phyloP scores from a whole-genome alignment of 192 early-diverging fungal genomes.

The Jimgerdemannia lactiflua region DNA sequence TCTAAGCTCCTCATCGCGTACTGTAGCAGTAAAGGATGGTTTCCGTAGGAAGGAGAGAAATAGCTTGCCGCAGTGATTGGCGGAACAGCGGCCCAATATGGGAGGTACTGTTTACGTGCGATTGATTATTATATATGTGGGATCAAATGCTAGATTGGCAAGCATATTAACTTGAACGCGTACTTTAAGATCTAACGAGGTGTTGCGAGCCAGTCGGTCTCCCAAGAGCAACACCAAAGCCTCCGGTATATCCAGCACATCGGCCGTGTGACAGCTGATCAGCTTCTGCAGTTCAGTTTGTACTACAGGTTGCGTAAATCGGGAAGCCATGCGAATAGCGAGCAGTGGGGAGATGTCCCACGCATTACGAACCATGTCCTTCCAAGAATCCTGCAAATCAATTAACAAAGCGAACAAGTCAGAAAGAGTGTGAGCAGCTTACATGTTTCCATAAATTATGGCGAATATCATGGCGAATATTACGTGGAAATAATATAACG shows the following conservation, averaged over 20 bases:
- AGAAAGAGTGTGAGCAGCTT: no score
- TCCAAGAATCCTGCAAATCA: constrained; percentile 64
- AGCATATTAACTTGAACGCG: not conserved
- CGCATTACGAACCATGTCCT: constrained; percentile 66
- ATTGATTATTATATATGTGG: constrained; percentile 18
- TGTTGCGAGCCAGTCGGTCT: constrained; percentile 40
- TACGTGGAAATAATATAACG: no score
- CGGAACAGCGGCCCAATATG: constrained; percentile 89
- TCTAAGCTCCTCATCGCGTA: constrained; percentile 92
- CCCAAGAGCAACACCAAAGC: constrained; percentile 74
- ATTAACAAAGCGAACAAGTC: not conserved
- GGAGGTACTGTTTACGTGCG: constrained; percentile 55
- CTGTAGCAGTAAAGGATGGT: constrained; percentile 90
- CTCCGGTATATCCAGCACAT: constrained; percentile 68
- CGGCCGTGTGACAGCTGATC: constrained; percentile 57
- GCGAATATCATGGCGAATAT: no score
- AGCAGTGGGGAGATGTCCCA: constrained; percentile 84
- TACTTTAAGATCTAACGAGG: constrained; percentile 30
- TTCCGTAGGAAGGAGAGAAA: constrained; percentile 65
- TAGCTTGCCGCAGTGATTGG: constrained; percentile 87
- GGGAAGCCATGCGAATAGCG: constrained; percentile 71
- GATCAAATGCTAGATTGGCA: not conserved
- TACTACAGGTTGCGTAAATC: constrained; percentile 74
- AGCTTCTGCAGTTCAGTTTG: constrained; percentile 62
- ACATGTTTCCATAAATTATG: no score